Conservation (phyloP, 2,329 filamentous ascomycete genomes). For the Thielaviopsis populi region DNA sequence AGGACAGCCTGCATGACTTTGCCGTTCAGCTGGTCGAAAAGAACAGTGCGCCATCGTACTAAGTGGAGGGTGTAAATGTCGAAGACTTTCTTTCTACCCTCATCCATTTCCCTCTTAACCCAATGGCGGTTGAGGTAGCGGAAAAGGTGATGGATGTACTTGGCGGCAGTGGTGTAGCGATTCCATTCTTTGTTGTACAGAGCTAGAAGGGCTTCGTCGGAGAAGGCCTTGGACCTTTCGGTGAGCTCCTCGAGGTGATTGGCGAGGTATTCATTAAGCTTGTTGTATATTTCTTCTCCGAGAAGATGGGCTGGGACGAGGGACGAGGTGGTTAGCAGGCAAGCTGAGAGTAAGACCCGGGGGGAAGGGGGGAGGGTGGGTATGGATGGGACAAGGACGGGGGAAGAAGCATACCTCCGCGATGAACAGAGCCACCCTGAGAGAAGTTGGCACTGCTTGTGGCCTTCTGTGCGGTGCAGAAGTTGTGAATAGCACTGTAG, state of each 20-base stretch:
- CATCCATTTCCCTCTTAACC: slow-evolving; percentile 98
- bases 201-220: slow-evolving; percentile 74
- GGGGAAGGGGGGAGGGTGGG: neutral
- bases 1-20: slow-evolving; percentile 94
- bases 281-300: slow-evolving; percentile 89
- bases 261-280: slow-evolving; percentile 73
- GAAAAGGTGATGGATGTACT: slow-evolving; percentile 96
- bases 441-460: slow-evolving; percentile 26
- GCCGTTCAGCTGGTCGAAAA: slow-evolving; percentile 68
- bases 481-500: slow-evolving; percentile 79
- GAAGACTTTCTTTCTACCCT: slow-evolving; percentile 95
- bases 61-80: slow-evolving; percentile 96
- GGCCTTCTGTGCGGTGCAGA: slow-evolving; percentile 95
- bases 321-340: neutral
- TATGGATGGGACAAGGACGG: neutral
- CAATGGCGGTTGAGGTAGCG: slow-evolving; percentile 93
- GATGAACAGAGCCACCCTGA: slow-evolving; percentile 31
- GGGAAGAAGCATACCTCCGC: slow-evolving; percentile 42
- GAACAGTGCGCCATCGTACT: slow-evolving; percentile 84
- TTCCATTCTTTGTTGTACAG: slow-evolving; percentile 98
- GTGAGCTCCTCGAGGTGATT: slow-evolving; percentile 59
- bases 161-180: slow-evolving; percentile 85
- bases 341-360: neutral
- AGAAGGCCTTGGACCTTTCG: slow-evolving; percentile 58
- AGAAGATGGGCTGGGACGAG: slow-evolving; percentile 77